Conservation (phyloP, 345 rosid species). For the Sisymbrium irio region DNA sequence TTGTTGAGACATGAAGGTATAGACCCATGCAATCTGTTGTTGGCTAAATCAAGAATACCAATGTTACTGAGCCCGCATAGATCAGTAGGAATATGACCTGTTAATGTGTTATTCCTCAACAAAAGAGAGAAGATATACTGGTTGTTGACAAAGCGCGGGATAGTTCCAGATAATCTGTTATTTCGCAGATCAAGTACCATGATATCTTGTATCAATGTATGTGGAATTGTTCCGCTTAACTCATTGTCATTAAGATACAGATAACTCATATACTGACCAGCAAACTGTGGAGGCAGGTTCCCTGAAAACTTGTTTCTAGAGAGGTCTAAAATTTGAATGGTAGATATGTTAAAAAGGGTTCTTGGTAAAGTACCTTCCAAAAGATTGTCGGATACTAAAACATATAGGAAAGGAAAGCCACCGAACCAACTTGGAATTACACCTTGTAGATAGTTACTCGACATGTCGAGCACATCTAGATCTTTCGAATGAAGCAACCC, state of each 20-base stretch:
- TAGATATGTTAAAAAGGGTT: neutral
- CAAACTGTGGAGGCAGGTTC: neutral
- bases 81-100: neutral
- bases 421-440: no score
- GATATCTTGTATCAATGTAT: neutral
- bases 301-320: constrained; percentile 21
- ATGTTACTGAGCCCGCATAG: neutral
- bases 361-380: constrained; percentile 8
- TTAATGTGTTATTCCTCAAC: neutral
- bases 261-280: neutral
- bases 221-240: neutral
- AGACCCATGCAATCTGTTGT: neutral
- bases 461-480: no score
- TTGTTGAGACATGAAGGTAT: constrained; percentile 20
- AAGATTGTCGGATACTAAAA: no score
- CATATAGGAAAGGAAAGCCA: no score
- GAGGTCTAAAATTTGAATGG: neutral
- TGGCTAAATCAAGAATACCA: neutral
- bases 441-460: no score
- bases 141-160: neutral
- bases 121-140: neutral
- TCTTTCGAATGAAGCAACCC: no score
- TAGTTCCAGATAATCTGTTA: neutral
- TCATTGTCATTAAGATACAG: neutral
- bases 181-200: neutral